These are phyloP conservation scores for Sungouiozyma intestinalis DNA, from an alignment of 805 yeast species.

Conservation along the genomic window DNA sequence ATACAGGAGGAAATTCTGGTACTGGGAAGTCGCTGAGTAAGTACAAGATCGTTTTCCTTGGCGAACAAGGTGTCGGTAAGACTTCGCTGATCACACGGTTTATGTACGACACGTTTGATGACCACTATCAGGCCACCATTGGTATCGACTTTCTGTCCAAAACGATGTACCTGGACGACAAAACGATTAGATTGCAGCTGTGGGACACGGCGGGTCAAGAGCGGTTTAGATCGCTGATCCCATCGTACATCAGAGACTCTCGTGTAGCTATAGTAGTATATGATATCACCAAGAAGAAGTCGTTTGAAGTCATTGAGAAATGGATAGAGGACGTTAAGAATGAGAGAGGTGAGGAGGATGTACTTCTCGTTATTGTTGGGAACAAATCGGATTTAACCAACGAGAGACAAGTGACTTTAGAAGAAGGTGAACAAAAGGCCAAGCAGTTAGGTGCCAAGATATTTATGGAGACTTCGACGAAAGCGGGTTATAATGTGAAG, in stretches of 20 bases:
- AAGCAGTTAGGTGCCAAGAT: slow-evolving; percentile 63
- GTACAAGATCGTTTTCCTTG: slow-evolving; percentile 86
- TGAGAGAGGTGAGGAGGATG: slow-evolving; percentile 81
- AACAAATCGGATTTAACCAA: slow-evolving; percentile 78
- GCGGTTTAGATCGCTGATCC: slow-evolving; percentile 86
- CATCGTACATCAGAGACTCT: slow-evolving; percentile 90
- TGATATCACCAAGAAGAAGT: slow-evolving; percentile 78
- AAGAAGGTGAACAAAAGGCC: slow-evolving; percentile 77
- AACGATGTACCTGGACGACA: slow-evolving; percentile 92
- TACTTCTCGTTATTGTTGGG: slow-evolving; percentile 82
- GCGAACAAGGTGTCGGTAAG: slow-evolving; percentile 96
- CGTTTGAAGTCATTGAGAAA: slow-evolving; percentile 73
- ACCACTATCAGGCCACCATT: slow-evolving; percentile 88
- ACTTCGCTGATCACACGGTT: slow-evolving; percentile 93
- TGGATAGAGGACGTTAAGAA: slow-evolving; percentile 94
- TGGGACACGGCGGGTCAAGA: slow-evolving; percentile 99
- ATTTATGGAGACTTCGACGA: slow-evolving; percentile 88
- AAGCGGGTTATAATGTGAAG: slow-evolving; percentile 90
- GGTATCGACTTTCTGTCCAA: slow-evolving; percentile 93
- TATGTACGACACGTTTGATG: slow-evolving; percentile 96
- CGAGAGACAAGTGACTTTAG: slow-evolving; percentile 69
- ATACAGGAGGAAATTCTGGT: slow-evolving; percentile 2
- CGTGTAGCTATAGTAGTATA: slow-evolving; percentile 96
- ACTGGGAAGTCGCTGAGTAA: slow-evolving; percentile 35
- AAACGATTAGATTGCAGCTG: slow-evolving; percentile 84